Evolutionary conservation across 176 grass and related monocot species (phyloP).

Genomic region (Zea luxurians): DNA sequence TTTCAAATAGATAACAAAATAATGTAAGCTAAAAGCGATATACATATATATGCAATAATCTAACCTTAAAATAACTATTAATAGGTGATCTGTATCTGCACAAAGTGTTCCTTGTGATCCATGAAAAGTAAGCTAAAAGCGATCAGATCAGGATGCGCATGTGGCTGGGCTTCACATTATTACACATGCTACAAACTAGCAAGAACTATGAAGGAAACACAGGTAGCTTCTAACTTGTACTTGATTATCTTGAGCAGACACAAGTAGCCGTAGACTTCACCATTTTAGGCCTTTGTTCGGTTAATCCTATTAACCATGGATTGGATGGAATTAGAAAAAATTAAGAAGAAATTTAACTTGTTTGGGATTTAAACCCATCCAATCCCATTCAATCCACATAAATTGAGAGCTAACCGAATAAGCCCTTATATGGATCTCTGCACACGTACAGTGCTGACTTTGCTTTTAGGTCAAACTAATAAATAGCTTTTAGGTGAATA

Average conservation of each 20-base stretch:
- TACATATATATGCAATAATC: not conserved
- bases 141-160: conserved; percentile 24
- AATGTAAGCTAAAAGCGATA: too few relatives aligned
- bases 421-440: not conserved
- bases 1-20: conserved; percentile 16
- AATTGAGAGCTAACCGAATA: not conserved
- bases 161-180: conserved; percentile 30
- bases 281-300: too few relatives aligned
- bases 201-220: not conserved
- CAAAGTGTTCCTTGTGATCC: not conserved
- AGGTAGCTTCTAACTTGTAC: not conserved
- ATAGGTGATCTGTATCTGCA: conserved; percentile 22
- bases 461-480: not conserved
- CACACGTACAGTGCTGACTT: not conserved
- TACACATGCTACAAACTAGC: not conserved
- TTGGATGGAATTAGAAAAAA: too few relatives aligned
- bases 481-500: not conserved
- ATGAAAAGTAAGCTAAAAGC: conserved; percentile 18
- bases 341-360: too few relatives aligned
- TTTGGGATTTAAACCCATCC: too few relatives aligned
- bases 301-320: too few relatives aligned
- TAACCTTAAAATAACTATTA: not conserved
- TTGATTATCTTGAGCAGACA: too few relatives aligned
- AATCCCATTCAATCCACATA: conserved; percentile 11
- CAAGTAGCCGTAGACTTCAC: too few relatives aligned